Percentiles rank a stretch among this genome's conserved stretches.
Conservation (phyloP, 495 filamentous ascomycete genomes). For the Corynascus novoguineensis region DNA sequence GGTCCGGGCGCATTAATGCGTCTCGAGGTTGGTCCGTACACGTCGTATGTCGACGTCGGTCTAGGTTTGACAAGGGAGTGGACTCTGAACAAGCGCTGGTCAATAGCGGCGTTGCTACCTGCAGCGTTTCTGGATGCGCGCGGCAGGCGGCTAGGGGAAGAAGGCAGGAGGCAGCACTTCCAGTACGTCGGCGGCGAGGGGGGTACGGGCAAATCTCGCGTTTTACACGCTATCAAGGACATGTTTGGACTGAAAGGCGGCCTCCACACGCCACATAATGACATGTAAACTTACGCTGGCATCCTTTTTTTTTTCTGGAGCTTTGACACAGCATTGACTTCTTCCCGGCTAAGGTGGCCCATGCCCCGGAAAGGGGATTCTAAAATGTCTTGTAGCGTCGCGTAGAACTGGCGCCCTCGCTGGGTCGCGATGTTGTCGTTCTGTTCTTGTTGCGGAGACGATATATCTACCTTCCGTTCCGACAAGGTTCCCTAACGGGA, state of each 20-base stretch:
- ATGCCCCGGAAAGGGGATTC: no score
- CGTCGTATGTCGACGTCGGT: not conserved
- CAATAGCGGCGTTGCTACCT: not conserved
- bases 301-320: no score
- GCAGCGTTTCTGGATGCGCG: not conserved
- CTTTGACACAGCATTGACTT: no score
- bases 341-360: no score
- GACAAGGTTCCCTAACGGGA: no score
- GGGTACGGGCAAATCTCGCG: not conserved
- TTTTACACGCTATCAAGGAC: not conserved
- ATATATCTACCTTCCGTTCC: no score
- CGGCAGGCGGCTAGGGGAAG: not conserved
- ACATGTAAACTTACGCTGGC: no score
- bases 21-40: not conserved
- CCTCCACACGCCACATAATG: conserved; percentile 1
- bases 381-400: no score
- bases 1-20: no score
- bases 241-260: conserved; percentile 1
- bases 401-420: no score
- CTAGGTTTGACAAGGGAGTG: not conserved
- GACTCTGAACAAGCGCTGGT: not conserved
- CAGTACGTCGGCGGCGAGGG: conserved; percentile 1
- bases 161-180: not conserved
- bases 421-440: no score
- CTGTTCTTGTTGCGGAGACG: no score